Base-by-base conservation (phyloP, 805 yeast species). In the Candida parachauliodes region DNA sequence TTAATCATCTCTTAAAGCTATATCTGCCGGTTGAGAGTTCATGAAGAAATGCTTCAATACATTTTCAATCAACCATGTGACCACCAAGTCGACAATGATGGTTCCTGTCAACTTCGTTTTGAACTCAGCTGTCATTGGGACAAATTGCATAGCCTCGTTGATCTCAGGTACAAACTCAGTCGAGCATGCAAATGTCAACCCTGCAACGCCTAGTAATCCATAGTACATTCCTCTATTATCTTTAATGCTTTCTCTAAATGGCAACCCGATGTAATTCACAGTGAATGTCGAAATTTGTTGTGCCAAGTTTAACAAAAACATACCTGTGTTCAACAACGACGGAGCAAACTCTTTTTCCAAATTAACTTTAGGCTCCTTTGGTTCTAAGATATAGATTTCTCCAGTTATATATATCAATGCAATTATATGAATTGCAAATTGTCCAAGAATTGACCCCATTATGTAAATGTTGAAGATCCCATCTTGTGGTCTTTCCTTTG, bases 201-300 rank as follows among this genome's bases (percentile, higher is more conserved):
- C 87, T 17, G 95, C 83, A 48, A 91, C 97, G 48, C 96, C 96
- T 25, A 91, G 57, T 40, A 93, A 73, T 17, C 98, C 98, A 51
- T 87, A 91, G 67, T 83, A 91, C 98, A 93, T 93, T 48, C 97
- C 98, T 64, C 82, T 85, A 67, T 93, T 93, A 60, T 84, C 95
- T 37, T 70, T 72, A 51, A 93, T 83, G 40, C 87, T 79, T 66
- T 93, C 96, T 60, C 95, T 83, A 70, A 93, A 93, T 39, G 98
- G 98, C 50, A 84, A 81, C 39, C 98, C 98, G 68, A 88, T 95
- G 64, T 93, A 93, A 67, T 93, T 93, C 41, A 93, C 96, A 15
- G 96, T 96, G 70, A 89, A 93, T 0, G 98, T 93, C 11, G 97
- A 87, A 37, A 93, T 95, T 63, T 93, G 96, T 70, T 93, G 98